phyloP scores from a whole-genome alignment of 441 rosid genomes.

The Raphanus hybrid region DNA sequence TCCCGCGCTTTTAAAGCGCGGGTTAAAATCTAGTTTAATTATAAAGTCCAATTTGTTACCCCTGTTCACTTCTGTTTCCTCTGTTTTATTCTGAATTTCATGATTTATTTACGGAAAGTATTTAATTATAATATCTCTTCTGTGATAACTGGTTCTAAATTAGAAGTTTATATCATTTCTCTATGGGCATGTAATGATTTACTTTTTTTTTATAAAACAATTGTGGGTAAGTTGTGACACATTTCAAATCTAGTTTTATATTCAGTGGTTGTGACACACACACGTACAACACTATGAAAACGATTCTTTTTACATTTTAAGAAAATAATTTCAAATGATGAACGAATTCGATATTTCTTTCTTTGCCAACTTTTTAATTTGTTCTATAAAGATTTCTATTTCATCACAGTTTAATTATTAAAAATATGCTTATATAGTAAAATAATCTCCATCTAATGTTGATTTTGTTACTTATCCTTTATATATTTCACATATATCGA shows the following conservation, averaged over 20 bases:
- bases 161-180: background rate
- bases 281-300: no score
- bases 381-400: background rate
- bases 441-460: background rate
- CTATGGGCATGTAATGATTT: background rate
- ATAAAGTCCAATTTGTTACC: background rate
- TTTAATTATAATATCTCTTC: background rate
- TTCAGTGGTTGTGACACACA: background rate
- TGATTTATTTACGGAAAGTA: background rate
- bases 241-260: background rate
- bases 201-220: no score
- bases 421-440: background rate
- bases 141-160: background rate
- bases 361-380: background rate
- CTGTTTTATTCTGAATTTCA: background rate
- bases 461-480: background rate
- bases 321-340: constrained; percentile 9
- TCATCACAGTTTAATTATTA: background rate
- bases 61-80: background rate
- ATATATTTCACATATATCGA: background rate
- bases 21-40: no score
- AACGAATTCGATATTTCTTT: background rate
- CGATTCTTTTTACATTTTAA: no score
- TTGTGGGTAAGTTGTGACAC: background rate
- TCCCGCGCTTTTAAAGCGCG: no score